Percentiles rank a stretch among this genome's conserved stretches.
Evolutionary conservation across 2,329 filamentous ascomycete species (phyloP).

Genomic region (Arthroderma sp.): DNA sequence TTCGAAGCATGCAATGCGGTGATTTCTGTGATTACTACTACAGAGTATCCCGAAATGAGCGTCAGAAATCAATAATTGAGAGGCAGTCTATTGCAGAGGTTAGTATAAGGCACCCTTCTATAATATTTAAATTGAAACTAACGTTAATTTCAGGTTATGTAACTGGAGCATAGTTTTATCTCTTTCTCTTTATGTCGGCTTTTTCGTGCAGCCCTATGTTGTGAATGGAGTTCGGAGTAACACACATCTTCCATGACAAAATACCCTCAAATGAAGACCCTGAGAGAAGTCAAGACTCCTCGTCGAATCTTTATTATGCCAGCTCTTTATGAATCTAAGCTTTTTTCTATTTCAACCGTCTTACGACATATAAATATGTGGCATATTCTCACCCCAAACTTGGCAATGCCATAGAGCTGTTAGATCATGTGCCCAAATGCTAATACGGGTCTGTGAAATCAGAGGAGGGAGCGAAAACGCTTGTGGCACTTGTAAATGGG

Average conservation of each 20-base stretch:
- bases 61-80: constrained; percentile 79
- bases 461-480: too few relatives aligned
- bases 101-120: constrained; percentile 12
- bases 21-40: constrained; percentile 92
- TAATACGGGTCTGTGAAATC: too few relatives aligned
- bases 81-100: constrained; percentile 45
- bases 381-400: too few relatives aligned
- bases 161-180: not conserved
- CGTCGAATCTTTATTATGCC: not conserved
- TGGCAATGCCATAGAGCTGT: too few relatives aligned
- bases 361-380: too few relatives aligned
- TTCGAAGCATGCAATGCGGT: constrained; percentile 82
- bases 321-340: too few relatives aligned
- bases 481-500: not conserved
- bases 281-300: too few relatives aligned
- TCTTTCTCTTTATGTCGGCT: not conserved
- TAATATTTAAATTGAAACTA: not conserved
- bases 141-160: not conserved
- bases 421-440: too few relatives aligned
- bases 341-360: not conserved
- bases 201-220: not conserved
- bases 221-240: too few relatives aligned
- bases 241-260: too few relatives aligned
- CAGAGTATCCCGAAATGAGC: constrained; percentile 67
- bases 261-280: not conserved